phyloP scores from a whole-genome alignment of 768 basidiomycete genomes.

The Russula ochroleuca region DNA sequence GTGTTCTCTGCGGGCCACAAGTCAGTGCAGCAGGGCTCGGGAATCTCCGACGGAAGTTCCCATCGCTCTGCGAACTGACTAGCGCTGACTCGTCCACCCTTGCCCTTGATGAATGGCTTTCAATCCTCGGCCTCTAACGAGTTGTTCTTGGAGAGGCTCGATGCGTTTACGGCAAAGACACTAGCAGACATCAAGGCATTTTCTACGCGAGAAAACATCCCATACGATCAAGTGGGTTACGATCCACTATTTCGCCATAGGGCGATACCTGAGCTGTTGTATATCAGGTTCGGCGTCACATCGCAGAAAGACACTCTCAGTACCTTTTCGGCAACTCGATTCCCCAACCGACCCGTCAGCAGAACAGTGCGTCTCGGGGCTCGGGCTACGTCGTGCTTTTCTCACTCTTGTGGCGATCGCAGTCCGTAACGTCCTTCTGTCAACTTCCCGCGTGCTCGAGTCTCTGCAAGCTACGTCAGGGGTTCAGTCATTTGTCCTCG shows the following conservation, averaged over 20 bases:
- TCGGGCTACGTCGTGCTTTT: background rate
- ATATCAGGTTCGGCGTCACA: constrained; percentile 46
- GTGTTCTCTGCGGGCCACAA: background rate
- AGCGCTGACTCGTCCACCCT: no score
- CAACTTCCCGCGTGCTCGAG: constrained; percentile 52
- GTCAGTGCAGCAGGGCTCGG: background rate
- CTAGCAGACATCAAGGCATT: constrained; percentile 56
- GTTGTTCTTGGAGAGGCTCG: constrained; percentile 60
- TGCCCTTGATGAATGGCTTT: constrained; percentile 12
- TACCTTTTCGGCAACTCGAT: constrained; percentile 44
- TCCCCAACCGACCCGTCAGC: constrained; percentile 2
- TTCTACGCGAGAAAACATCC: constrained; percentile 52
- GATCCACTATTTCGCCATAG: background rate
- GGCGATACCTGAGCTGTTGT: background rate
- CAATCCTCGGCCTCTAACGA: constrained; percentile 39
- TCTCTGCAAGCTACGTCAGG: constrained; percentile 47
- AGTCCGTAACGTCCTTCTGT: constrained; percentile 48
- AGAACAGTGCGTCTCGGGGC: constrained; percentile 25
- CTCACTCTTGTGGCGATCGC: constrained; percentile 14
- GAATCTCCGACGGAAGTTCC: background rate
- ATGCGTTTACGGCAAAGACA: constrained; percentile 57
- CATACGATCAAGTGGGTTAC: constrained; percentile 55
- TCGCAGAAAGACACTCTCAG: constrained; percentile 62
- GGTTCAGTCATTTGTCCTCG: constrained; percentile 58
- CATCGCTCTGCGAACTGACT: no score